Percentiles rank a stretch among this genome's conserved stretches.
Evolutionary conservation across 2,329 filamentous ascomycete species (phyloP).

Genomic region (Juglanconis oblonga): DNA sequence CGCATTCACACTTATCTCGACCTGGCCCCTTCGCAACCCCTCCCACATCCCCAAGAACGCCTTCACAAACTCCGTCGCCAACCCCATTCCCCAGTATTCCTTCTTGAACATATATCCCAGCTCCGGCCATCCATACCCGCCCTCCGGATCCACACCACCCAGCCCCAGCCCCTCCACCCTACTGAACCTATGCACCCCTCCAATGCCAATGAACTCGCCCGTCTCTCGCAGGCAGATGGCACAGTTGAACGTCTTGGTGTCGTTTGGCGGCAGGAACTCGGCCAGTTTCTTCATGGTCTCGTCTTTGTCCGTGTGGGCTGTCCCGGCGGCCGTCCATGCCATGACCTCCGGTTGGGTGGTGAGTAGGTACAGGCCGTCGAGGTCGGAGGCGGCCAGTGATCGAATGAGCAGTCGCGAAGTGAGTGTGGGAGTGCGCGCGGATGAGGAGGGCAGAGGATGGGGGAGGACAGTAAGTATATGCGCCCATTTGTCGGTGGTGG

Average conservation of each 20-base stretch:
- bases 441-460: not conserved
- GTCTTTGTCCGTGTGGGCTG: slow-evolving; percentile 39
- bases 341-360: slow-evolving; percentile 61
- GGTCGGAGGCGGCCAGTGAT: slow-evolving; percentile 34
- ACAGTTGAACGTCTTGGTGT: slow-evolving; percentile 54
- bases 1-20: slow-evolving; percentile 41
- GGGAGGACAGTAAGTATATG: slow-evolving; percentile 8
- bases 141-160: not conserved
- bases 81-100: slow-evolving; percentile 54
- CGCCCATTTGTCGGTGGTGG: not conserved
- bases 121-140: slow-evolving; percentile 44
- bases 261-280: slow-evolving; percentile 44
- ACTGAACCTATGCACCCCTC: slow-evolving; percentile 38
- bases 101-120: slow-evolving; percentile 56
- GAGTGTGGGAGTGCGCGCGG: not conserved
- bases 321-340: slow-evolving; percentile 45
- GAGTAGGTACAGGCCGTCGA: slow-evolving; percentile 47
- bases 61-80: slow-evolving; percentile 54
- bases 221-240: slow-evolving; percentile 46
- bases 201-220: slow-evolving; percentile 50
- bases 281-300: slow-evolving; percentile 41
- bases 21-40: slow-evolving; percentile 43
- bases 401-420: slow-evolving; percentile 11
- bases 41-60: slow-evolving; percentile 47
- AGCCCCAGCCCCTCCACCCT: slow-evolving; percentile 34